Evolutionary conservation across 1,139 yeast genomes (phyloP), one percentile per base, ranked within the genome.

Genomic region (Pichia kudriavzevii): DNA sequence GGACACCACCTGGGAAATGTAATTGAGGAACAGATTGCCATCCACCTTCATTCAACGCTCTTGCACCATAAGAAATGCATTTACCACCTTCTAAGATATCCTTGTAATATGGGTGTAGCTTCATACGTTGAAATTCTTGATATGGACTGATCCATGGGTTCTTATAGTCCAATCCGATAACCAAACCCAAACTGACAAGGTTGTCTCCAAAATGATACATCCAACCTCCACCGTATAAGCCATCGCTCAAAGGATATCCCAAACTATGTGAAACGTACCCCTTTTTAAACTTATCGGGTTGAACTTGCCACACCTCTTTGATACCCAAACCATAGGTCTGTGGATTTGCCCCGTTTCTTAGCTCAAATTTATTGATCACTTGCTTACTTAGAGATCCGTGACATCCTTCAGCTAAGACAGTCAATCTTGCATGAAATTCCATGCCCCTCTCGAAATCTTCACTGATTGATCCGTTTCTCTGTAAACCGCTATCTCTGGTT

Each of bases 231-330:
- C 98, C 98, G 52, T 91, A 91, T 5, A 79, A 79, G 34, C 72
- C 76, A 28, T 68, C 61, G 20, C 73, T 56, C 40, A 91, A 63
- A n/a, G 98, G 98, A 53, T 68, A 85, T 2, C 98, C 98, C 68
- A 91, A 63, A 1, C 93, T 67, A 56, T 91, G 98, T 1, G 81
- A 77, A n/a, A 84, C 91, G 43, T 64, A 75, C 0, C 98, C 98
- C 47, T 71, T 70, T 39, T 75, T 68, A 63, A 84, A 88, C 44
- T 83, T 82, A 36, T 77, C 84, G 10, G 91, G 87, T 25, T 69
- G 66, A n/a, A 91, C 95, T 58, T 88, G 91, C 98, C 98, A 91
- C 6, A 91, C 93, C 59, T 91, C 98, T 59, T 91, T 91, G 41
- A 91, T 72, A 22, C 98, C 98, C 26, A 91, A 58, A 11, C 98